phyloP scores from a whole-genome alignment of 768 basidiomycete species.

The Pleurotus eryngii region DNA sequence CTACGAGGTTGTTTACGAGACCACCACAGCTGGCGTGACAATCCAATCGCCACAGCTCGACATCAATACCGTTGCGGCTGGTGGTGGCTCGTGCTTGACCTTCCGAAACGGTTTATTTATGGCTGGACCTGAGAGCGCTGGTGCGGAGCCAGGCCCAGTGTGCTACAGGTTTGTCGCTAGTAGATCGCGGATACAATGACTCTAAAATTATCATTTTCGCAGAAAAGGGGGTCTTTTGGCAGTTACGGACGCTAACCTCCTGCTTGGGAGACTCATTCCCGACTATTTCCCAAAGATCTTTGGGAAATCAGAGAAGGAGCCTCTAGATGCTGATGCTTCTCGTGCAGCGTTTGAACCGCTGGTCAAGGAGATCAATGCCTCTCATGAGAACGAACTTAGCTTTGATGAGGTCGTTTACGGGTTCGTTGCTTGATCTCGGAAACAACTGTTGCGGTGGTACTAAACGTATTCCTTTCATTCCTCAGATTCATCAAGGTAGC shows the following conservation, averaged over 20 bases:
- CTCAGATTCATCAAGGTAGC: constrained; percentile 90
- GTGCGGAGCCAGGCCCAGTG: constrained; percentile 89
- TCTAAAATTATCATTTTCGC: neutral
- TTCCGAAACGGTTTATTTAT: constrained; percentile 90
- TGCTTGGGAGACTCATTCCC: constrained; percentile 85
- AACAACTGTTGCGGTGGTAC: no score
- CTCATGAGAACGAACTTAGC: constrained; percentile 52
- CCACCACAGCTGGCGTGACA: constrained; percentile 90
- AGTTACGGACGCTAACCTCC: constrained; percentile 89
- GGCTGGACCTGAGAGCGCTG: constrained; percentile 90
- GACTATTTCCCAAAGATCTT: constrained; percentile 96
- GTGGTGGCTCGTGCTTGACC: constrained; percentile 86
- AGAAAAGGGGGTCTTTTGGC: constrained; percentile 92
- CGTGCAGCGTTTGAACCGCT: constrained; percentile 63
- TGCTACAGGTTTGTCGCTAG: constrained; percentile 70
- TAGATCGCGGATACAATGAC: neutral
- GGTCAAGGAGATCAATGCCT: constrained; percentile 66
- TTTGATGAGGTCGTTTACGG: constrained; percentile 90
- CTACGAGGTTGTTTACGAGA: constrained; percentile 92
- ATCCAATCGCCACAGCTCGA: constrained; percentile 93
- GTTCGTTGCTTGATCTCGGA: constrained; percentile 33
- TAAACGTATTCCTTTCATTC: neutral
- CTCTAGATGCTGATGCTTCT: constrained; percentile 75
- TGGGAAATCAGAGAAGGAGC: constrained; percentile 83
- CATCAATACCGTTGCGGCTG: constrained; percentile 95